Evolutionary conservation across 441 rosid species (phyloP), one percentile per base, ranked within the genome.

Genomic region (Hypseocharis bilobata): DNA sequence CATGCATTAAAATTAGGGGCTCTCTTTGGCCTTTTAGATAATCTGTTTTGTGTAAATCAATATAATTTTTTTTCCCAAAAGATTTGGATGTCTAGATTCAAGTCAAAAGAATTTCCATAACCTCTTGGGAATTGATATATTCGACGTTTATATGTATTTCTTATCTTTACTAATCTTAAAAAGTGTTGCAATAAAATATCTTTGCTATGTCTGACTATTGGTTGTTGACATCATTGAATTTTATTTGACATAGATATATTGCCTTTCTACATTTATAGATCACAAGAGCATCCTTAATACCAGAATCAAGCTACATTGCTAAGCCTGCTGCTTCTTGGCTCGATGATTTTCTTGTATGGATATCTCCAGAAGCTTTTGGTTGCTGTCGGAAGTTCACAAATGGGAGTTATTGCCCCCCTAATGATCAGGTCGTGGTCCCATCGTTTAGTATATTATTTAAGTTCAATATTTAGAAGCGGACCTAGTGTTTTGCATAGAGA

Each of bases 291-390:
- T 94, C 99, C 32, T 76, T 85, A 72, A 76, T 77, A 40, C 92
- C 99, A 36, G 81, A 88, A 74, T 83, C 86, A 71, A 94, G 94
- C 85, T 85, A 86, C 75, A 86, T 94, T 75, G 98, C 99, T 61
- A 94, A 86, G 86, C 96, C 98, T 76, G 96, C 99, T 71, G 99
- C 99, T 80, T 91, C 99, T 23, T 94, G 98, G 99, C 92, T 94
- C 17, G 99, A 94, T 75, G 99, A 94, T 78, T 89, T 91, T 81
- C 96, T 94, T 40, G 96, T 91, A 55, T 94, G 99, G 99, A 65
- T 94, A 72, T 94, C 98, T 75, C 99, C 99, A 1, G 98, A 94
- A 81, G 99, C 99, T 65, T 94, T 91, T 76, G 97, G 98, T 65
- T 94, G 99, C 78, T 94, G 99, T 63, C 85, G 99, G 59, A 89